These are phyloP conservation scores for Maudiozyma turicensis DNA, from an alignment of 805 yeast species.

Conservation along the genomic window DNA sequence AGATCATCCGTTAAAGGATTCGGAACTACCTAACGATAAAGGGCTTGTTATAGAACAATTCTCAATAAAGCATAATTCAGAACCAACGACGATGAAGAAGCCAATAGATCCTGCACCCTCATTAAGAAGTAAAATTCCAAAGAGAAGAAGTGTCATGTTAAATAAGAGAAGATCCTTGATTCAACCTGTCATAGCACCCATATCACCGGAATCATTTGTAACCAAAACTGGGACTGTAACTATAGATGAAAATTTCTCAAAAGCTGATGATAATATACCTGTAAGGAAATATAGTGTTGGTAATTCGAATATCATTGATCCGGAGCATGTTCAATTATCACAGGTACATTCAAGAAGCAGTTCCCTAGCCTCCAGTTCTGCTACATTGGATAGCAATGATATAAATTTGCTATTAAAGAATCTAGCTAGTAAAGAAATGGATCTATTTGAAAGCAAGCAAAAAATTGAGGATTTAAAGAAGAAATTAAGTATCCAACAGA, in stretches of 20 bases:
- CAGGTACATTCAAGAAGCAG: constrained; percentile 12
- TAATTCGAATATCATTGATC: constrained; percentile 1
- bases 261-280: not conserved
- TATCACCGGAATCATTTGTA: constrained; percentile 5
- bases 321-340: constrained; percentile 5
- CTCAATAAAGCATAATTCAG: not conserved
- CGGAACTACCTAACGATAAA: not conserved
- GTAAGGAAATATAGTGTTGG: not conserved
- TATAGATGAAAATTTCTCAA: not conserved
- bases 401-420: constrained; percentile 48
- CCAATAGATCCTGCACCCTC: not conserved
- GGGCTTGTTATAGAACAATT: not conserved
- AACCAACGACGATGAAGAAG: not conserved
- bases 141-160: constrained; percentile 2
- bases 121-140: not conserved
- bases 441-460: constrained; percentile 53
- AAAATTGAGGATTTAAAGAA: constrained; percentile 40
- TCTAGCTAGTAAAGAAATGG: constrained; percentile 62
- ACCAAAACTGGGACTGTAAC: not conserved
- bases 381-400: constrained; percentile 20
- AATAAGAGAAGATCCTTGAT: constrained; percentile 21
- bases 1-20: constrained; percentile 10
- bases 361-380: constrained; percentile 6
- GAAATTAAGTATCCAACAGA: constrained; percentile 40
- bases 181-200: constrained; percentile 20